phyloP scores from a whole-genome alignment of 768 basidiomycete species.

The Phaeotremella skinneri region DNA sequence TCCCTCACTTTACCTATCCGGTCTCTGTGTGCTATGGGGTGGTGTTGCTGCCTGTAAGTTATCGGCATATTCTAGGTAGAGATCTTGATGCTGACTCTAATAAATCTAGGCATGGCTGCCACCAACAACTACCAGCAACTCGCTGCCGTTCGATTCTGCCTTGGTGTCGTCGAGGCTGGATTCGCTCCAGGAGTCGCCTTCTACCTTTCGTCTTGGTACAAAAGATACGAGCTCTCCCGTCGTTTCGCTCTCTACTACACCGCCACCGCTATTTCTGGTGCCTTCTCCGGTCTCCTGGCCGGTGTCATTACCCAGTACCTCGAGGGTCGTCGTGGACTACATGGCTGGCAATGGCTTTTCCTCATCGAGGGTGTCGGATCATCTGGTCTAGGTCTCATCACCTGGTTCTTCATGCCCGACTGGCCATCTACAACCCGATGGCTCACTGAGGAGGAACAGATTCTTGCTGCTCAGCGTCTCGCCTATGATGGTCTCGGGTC shows the following conservation, averaged over 20 bases:
- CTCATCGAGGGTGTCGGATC: slow-evolving; percentile 9
- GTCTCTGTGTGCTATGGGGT: slow-evolving; percentile 48
- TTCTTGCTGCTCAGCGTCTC: slow-evolving; percentile 50
- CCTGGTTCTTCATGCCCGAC: slow-evolving; percentile 29
- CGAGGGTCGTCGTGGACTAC: slow-evolving; percentile 39
- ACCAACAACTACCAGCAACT: slow-evolving; percentile 40
- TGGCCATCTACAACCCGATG: slow-evolving; percentile 51
- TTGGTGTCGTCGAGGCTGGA: slow-evolving; percentile 41
- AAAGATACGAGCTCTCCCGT: slow-evolving; percentile 42
- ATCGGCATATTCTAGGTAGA: neutral
- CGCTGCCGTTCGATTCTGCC: slow-evolving; percentile 37
- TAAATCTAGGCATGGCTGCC: slow-evolving; percentile 37
- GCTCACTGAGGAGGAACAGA: slow-evolving; percentile 49
- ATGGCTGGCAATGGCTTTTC: slow-evolving; percentile 34
- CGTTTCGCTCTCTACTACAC: slow-evolving; percentile 51
- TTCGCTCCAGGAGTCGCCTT: slow-evolving; percentile 44
- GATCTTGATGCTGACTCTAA: neutral
- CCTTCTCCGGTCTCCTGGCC: slow-evolving; percentile 52
- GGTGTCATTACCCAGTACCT: slow-evolving; percentile 49
- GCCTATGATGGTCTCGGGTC: slow-evolving; percentile 46
- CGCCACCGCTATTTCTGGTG: slow-evolving; percentile 50
- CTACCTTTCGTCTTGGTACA: slow-evolving; percentile 37
- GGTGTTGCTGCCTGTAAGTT: slow-evolving; percentile 40
- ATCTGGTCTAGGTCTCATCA: slow-evolving; percentile 27
- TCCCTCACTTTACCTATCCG: slow-evolving; percentile 47